Base-by-base conservation (phyloP, 768 basidiomycete genomes). In the Naganishia randhawae region DNA sequence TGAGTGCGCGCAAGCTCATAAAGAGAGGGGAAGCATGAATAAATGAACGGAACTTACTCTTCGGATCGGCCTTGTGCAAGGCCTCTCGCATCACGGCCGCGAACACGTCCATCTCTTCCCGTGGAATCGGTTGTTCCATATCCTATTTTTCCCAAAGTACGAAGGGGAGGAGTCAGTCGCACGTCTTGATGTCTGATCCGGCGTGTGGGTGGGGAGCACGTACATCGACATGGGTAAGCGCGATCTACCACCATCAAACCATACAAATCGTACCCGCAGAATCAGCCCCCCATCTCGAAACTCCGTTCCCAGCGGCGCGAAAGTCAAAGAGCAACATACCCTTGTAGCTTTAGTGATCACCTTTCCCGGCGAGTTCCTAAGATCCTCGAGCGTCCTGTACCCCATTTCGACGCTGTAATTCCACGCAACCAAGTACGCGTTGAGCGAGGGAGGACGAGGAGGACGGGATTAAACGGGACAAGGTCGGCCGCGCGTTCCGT, bases 101-200 rank as follows among this genome's bases (percentile, higher is more conserved):
- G 69, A 75, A 77, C 33, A 68, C 64, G 17, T 70, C 71, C 22
- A 75, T 71, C 65, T 79, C 78, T 2, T 31, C 51, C 22, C 73
- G 72, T 1, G 78, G 78, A 29, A 79, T 74, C 67, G 75, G 69
- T 50, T 68, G 48, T 35, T 77, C 75, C 76, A 79, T 76, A 32
- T 79, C 76, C 33, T 65, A 42, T 51, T 3, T 32, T 22, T 25
- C 6, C 17, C 41, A 41, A 22, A 14, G n/a, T 25, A 31, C 16
- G 22, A 22, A 54, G 22, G 3, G 45, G 16, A 14, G 9, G 41
- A 3, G 35, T 33, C 33, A 27, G 33, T 51, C 16, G 19, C 22
- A 42, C 10, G 29, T 14, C 8, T 22, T 45, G 25, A 8, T 5
- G 25, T 17, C 45, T 55, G 27, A 13, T 54, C 4, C n/a, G 4